Conservation (phyloP, 1,284 basidiomycete genomes). For the Cutaneotrichosporon mucoides region DNA sequence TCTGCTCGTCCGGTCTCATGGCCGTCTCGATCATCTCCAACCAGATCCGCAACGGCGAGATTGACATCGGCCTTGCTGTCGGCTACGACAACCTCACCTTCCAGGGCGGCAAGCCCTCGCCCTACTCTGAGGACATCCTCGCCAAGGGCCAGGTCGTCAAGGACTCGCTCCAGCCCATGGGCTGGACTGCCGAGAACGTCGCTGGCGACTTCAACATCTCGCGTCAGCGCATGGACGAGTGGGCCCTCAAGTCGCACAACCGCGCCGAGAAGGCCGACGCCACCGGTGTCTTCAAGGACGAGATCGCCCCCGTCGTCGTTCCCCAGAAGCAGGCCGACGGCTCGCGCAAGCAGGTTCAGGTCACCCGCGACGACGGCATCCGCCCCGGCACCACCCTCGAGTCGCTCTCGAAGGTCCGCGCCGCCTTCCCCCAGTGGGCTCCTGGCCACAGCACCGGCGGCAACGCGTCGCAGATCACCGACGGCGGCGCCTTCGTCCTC, state of each 20-base stretch:
- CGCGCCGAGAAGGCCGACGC: constrained; percentile 82
- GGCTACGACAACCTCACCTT: constrained; percentile 95
- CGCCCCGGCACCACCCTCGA: constrained; percentile 85
- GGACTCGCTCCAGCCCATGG: constrained; percentile 95
- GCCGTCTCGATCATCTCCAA: constrained; percentile 69
- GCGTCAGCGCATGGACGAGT: constrained; percentile 77
- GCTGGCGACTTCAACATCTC: constrained; percentile 75
- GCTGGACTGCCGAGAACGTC: constrained; percentile 95
- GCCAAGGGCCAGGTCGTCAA: constrained; percentile 66
- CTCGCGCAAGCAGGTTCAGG: background rate
- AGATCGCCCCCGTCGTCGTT: constrained; percentile 81
- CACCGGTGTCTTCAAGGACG: constrained; percentile 82
- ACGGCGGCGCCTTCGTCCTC: constrained; percentile 92
- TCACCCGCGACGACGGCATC: constrained; percentile 75
- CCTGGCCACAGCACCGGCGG: constrained; percentile 69
- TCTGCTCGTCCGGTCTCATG: constrained; percentile 88
- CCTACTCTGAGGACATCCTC: constrained; percentile 70
- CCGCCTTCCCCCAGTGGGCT: constrained; percentile 82
- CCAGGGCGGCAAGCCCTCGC: constrained; percentile 71
- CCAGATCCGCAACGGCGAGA: constrained; percentile 76
- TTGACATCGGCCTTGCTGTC: constrained; percentile 87
- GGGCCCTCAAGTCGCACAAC: constrained; percentile 72
- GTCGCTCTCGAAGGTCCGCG: constrained; percentile 83
- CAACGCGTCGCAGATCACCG: constrained; percentile 91
- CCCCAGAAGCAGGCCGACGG: constrained; percentile 65